These are phyloP conservation scores for Hypomyces perniciosus DNA, from an alignment of 2,329 filamentous ascomycete species.

Conservation along the genomic window DNA sequence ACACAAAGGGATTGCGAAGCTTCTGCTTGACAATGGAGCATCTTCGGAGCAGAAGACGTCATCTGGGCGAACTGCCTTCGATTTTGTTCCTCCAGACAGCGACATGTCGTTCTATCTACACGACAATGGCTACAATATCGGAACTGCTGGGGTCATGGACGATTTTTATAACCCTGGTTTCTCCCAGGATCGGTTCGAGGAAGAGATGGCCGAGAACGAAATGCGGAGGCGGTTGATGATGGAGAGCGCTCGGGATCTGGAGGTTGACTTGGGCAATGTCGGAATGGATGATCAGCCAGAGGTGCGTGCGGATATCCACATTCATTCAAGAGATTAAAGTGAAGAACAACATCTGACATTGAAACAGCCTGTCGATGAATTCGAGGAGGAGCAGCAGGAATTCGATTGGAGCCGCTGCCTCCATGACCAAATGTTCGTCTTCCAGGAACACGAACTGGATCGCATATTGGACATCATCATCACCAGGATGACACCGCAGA, in stretches of 20 bases:
- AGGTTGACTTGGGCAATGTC: constrained; percentile 92
- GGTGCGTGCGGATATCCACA: constrained; percentile 40
- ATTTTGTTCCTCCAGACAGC: constrained; percentile 91
- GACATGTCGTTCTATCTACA: constrained; percentile 95
- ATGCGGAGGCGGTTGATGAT: constrained; percentile 97
- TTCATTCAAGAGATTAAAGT: neutral
- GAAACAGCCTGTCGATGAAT: constrained; percentile 61
- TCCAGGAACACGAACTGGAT: constrained; percentile 88
- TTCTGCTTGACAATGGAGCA: constrained; percentile 84
- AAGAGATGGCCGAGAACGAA: constrained; percentile 95
- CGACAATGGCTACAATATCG: constrained; percentile 87
- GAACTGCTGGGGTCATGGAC: constrained; percentile 70
- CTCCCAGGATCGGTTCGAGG: constrained; percentile 88
- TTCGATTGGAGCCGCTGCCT: constrained; percentile 94
- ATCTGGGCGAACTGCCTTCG: constrained; percentile 86
- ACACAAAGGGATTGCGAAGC: constrained; percentile 92
- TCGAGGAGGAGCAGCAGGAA: constrained; percentile 84
- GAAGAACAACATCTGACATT: neutral
- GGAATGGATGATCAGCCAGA: constrained; percentile 95
- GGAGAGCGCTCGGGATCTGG: constrained; percentile 95
- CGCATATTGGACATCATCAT: constrained; percentile 93
- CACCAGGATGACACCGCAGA: constrained; percentile 94
- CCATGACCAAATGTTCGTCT: constrained; percentile 99
- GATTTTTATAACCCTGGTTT: constrained; percentile 95
- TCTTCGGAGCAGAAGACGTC: constrained; percentile 96